phyloP scores from a whole-genome alignment of 2,329 filamentous ascomycete species.

The Aspergillus costaricaensis region DNA sequence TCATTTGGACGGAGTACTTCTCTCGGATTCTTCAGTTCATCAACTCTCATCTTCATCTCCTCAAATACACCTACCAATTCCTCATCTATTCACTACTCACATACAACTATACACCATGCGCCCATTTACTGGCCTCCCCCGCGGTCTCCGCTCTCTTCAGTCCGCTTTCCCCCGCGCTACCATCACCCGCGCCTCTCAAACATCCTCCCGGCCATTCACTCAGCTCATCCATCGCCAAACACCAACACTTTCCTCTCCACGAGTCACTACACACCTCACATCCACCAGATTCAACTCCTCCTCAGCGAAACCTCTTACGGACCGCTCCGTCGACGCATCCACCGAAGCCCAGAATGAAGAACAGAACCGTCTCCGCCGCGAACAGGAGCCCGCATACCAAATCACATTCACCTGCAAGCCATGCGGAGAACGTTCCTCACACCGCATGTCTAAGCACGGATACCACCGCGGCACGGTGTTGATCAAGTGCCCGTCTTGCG shows the following conservation, averaged over 20 bases:
- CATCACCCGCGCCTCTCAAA: conserved; percentile 14
- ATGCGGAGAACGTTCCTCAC: conserved; percentile 76
- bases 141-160: conserved; percentile 26
- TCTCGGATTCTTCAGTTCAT: background rate
- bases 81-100: background rate
- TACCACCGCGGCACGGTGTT: conserved; percentile 90
- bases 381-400: conserved; percentile 70
- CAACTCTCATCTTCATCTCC: background rate
- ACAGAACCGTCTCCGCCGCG: conserved; percentile 39
- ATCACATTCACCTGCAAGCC: conserved; percentile 92
- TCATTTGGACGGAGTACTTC: background rate
- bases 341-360: conserved; percentile 37
- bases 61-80: background rate
- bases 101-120: conserved; percentile 21
- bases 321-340: conserved; percentile 29
- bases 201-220: conserved; percentile 25
- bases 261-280: conserved; percentile 10
- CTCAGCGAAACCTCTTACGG: conserved; percentile 32
- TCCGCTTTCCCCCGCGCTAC: conserved; percentile 17
- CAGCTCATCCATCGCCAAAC: conserved; percentile 20
- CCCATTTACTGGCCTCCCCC: conserved; percentile 18
- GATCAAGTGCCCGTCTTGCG: conserved; percentile 83
- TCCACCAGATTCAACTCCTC: conserved; percentile 35
- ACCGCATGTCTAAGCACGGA: conserved; percentile 87
- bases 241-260: conserved; percentile 5